Base-by-base conservation (phyloP, 2,329 filamentous ascomycete species). In the Pseudogymnoascus sp. region DNA sequence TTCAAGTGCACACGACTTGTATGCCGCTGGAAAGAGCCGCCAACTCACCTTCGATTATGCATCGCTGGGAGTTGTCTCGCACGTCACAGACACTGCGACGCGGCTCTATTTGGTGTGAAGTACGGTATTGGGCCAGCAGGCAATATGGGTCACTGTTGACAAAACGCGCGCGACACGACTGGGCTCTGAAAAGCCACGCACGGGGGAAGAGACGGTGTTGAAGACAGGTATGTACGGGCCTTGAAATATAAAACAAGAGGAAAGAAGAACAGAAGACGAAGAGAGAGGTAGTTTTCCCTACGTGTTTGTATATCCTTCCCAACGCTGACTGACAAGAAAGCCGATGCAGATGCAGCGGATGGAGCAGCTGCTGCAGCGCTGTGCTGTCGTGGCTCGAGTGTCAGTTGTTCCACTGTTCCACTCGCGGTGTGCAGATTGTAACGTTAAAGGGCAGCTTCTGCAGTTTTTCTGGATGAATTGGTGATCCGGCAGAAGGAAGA, bases 351-450 rank as follows among this genome's bases (percentile, higher is more conserved):
- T 6, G 47, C 2, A 11, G 47, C 2, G n/a, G 47, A 33, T 54
- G 35, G 11, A 37, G 47, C 29, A 54, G 9, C 47, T 26, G 29
- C 33, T 54, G 44, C 26, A 54, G 44, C 6, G 33, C 24, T 57
- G 58, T 64, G 66, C 63, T 69, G 68, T 71, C 69, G 69, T 71
- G 69, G 69, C 69, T 71, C 69, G 68, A 71, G 65, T 71, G 66
- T 68, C 64, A 66, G 63, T 26, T 54, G 47, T 54, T 54, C 47
- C 47, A 54, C 47, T 54, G 47, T 54, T 54, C 47, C 47, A 54
- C 47, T 33, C 47, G 47, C 47, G 47, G 47, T 54, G 47, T 54
- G 47, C 47, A 54, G 47, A 21, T 33, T 54, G 47, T 33, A 54
- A 54, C 47, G 47, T 54, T 54, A 54, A 54, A 50, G 9, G 29